Conservation (phyloP, 2,329 filamentous ascomycete species). For the Scleromitrula shiraiana region DNA sequence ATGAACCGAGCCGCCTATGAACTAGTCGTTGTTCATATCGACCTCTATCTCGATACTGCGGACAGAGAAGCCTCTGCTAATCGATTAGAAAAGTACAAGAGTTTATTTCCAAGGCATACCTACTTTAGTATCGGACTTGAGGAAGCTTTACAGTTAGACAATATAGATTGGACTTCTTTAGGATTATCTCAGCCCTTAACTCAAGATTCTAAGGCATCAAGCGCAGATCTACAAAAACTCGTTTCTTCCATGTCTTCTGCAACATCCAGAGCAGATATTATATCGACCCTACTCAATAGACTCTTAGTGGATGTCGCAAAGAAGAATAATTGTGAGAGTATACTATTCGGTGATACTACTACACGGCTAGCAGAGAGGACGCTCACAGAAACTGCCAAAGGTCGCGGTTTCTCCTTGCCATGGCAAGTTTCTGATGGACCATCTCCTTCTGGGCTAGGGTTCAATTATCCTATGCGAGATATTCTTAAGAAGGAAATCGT, state of each 20-base stretch:
- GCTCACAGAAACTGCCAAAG: slow-evolving; percentile 82
- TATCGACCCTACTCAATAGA: slow-evolving; percentile 61
- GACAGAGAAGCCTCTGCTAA: slow-evolving; percentile 24
- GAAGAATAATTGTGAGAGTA: slow-evolving; percentile 51
- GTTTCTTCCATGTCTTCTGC: slow-evolving; percentile 55
- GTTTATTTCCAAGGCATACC: slow-evolving; percentile 56
- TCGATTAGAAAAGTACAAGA: slow-evolving; percentile 40
- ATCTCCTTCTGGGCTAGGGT: slow-evolving; percentile 20
- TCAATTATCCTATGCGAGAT: slow-evolving; percentile 80
- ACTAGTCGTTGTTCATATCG: slow-evolving; percentile 48
- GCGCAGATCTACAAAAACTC: slow-evolving; percentile 38
- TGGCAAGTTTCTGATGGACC: slow-evolving; percentile 72
- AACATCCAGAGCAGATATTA: slow-evolving; percentile 68
- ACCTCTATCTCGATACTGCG: slow-evolving; percentile 26
- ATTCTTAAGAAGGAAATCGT: slow-evolving; percentile 73
- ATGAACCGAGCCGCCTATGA: slow-evolving; percentile 61
- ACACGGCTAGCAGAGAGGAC: slow-evolving; percentile 81
- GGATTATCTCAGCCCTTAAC: slow-evolving; percentile 13
- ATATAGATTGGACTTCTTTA: slow-evolving; percentile 47
- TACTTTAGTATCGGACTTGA: slow-evolving; percentile 59
- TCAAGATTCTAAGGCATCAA: slow-evolving; percentile 13
- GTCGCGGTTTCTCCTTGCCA: slow-evolving; percentile 74
- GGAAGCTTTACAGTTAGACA: slow-evolving; percentile 44
- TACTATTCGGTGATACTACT: slow-evolving; percentile 80
- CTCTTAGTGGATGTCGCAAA: slow-evolving; percentile 61